These are phyloP conservation scores for Umbelopsis sp. DNA, from an alignment of 192 early-diverging fungal genomes.

Conservation along the genomic window DNA sequence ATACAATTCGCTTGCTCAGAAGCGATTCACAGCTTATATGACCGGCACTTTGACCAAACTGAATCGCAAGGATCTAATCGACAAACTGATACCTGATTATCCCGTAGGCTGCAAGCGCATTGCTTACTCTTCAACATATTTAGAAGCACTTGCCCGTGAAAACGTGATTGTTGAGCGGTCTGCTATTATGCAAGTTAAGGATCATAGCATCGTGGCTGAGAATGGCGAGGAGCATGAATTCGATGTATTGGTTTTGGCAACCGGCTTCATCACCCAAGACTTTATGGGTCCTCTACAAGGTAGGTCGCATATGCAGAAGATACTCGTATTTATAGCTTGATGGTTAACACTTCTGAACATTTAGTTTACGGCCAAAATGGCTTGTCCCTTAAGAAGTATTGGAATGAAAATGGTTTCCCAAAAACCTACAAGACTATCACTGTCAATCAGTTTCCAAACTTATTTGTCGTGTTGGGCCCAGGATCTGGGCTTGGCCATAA, in stretches of 20 bases:
- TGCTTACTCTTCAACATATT: slow-evolving; percentile 35
- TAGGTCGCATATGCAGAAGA: background rate
- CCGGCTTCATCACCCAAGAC: slow-evolving; percentile 47
- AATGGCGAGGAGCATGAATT: slow-evolving; percentile 39
- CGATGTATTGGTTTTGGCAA: slow-evolving; percentile 48
- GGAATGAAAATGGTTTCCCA: slow-evolving; percentile 24
- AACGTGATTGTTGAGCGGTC: slow-evolving; percentile 43
- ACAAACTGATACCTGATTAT: slow-evolving; percentile 42
- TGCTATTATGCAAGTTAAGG: slow-evolving; percentile 33
- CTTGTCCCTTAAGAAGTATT: slow-evolving; percentile 24
- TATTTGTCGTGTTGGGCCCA: slow-evolving; percentile 59
- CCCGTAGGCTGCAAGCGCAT: slow-evolving; percentile 47
- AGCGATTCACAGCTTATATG: background rate
- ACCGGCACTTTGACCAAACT: background rate
- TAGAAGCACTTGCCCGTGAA: slow-evolving; percentile 21
- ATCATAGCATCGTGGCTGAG: slow-evolving; percentile 35
- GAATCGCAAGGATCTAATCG: slow-evolving; percentile 22
- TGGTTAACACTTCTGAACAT: no score
- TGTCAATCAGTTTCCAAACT: slow-evolving; percentile 54
- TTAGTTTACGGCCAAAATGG: slow-evolving; percentile 31
- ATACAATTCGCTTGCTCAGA: background rate
- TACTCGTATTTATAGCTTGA: background rate
- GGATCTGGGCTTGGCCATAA: slow-evolving; percentile 56
- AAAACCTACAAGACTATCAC: slow-evolving; percentile 43
- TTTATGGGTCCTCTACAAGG: slow-evolving; percentile 29